Percentiles rank a stretch among this genome's conserved stretches.
Conservation (phyloP, 2,329 filamentous ascomycete genomes). For the Podosphaera aphanis region DNA sequence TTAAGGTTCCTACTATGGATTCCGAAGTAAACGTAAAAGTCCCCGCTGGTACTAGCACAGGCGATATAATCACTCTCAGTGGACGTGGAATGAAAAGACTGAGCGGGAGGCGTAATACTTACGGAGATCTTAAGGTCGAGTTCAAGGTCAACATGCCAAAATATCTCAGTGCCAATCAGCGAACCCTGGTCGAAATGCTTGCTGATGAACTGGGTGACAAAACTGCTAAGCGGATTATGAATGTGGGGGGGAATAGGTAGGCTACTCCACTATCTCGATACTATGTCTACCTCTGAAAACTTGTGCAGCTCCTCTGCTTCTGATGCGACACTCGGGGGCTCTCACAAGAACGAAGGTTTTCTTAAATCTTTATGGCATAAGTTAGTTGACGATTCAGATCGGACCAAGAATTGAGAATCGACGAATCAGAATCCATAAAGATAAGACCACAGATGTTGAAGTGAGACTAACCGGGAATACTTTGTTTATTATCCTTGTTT, state of each 20-base stretch:
- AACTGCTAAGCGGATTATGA: slow-evolving; percentile 80
- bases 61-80: slow-evolving; percentile 68
- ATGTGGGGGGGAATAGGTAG: slow-evolving; percentile 35
- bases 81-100: slow-evolving; percentile 92
- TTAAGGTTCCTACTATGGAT: slow-evolving; percentile 72
- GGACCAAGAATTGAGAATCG: neutral
- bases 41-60: slow-evolving; percentile 72
- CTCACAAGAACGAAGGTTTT: slow-evolving; percentile 68
- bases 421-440: neutral
- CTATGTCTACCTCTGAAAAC: neutral
- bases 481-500: neutral
- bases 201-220: slow-evolving; percentile 91
- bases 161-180: slow-evolving; percentile 73
- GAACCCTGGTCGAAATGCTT: slow-evolving; percentile 82
- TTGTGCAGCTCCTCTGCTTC: slow-evolving; percentile 2
- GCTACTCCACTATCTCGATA: slow-evolving; percentile 9
- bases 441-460: neutral
- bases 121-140: slow-evolving; percentile 74
- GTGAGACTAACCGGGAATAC: neutral
- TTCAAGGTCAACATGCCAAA: slow-evolving; percentile 93
- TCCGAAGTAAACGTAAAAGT: slow-evolving; percentile 80
- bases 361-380: slow-evolving; percentile 86
- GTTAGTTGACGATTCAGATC: slow-evolving; percentile 42
- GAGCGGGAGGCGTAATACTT: slow-evolving; percentile 36
- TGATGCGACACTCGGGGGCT: slow-evolving; percentile 12